Evolutionary conservation across 768 basidiomycete genomes (phyloP), one percentile per base, ranked within the genome.

Genomic region (Mycena crocata): DNA sequence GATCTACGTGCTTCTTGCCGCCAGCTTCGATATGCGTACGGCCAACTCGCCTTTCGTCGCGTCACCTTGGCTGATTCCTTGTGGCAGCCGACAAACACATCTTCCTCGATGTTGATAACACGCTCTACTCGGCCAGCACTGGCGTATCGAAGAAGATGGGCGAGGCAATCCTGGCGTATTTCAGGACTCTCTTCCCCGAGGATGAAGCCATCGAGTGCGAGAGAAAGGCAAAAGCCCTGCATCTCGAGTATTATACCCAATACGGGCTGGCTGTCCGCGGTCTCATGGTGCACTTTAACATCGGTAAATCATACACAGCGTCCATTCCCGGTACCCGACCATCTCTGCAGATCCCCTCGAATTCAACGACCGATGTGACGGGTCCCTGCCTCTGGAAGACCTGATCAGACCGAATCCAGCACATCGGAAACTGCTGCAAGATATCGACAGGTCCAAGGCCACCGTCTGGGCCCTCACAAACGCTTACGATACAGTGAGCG

Each of bases 391-490:
- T 9, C 82, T 96, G 9, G 94, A 96, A 73, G 84, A 90, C 3
- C 90, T 92, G 81, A 89, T 96, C 68, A 82, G 84, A 30, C 91
- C 89, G 32, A 81, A 91, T 73, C 87, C 90, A 9, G 72, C 68
- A 10, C 75, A 92, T 13, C 87, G 89, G 24, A 85, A 89, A 71
- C 84, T 96, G 8, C 84, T 96, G 55, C 79, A 91, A 75, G 93
- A 95, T 73, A 88, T 96, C 32, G 93, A 96, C 73, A 87, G 89
- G 50, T 84, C 82, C 31, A 94, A 92, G 75, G 87, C 84, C 12
- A 86, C 88, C n/a, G 89, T 95, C 6, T 95, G 94, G 94, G 93
- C 87, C 3, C 78, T 95, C 45, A 96, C 94, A 5, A 96, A 96
- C 73, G 94, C 94, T 14, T 95, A 94, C 75, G 83, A 84, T 60